Percentiles rank a stretch among this genome's conserved stretches.
Evolutionary conservation across 805 yeast species (phyloP).

Genomic region (Jamesozyma piceae): DNA sequence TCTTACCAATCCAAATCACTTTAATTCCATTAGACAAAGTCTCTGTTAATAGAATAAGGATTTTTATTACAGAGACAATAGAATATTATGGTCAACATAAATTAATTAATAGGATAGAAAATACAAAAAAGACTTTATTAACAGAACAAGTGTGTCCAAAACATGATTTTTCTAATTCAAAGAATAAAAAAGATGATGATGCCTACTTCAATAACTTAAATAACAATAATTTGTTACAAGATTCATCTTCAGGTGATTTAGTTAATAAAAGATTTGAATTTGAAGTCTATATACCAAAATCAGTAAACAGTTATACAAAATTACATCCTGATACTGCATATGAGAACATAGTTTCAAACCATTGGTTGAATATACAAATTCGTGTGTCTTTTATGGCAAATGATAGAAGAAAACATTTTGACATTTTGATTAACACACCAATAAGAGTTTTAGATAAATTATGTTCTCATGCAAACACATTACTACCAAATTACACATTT

Average conservation of each 20-base stretch:
- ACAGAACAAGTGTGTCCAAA: slow-evolving; percentile 60
- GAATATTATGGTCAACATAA: slow-evolving; percentile 75
- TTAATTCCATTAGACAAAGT: slow-evolving; percentile 80
- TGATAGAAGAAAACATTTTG: slow-evolving; percentile 74
- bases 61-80: slow-evolving; percentile 75
- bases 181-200: slow-evolving; percentile 9
- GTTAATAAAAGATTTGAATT: slow-evolving; percentile 73
- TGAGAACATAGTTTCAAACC: slow-evolving; percentile 72
- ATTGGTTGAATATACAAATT: slow-evolving; percentile 85
- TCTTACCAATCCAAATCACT: slow-evolving; percentile 72
- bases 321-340: slow-evolving; percentile 81
- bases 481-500: slow-evolving; percentile 55
- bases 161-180: slow-evolving; percentile 15
- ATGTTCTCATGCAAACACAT: slow-evolving; percentile 72
- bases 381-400: slow-evolving; percentile 55
- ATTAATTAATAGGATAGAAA: slow-evolving; percentile 84
- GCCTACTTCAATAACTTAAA: slow-evolving; percentile 28
- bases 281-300: slow-evolving; percentile 69
- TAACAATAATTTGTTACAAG: slow-evolving; percentile 31
- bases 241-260: slow-evolving; percentile 42
- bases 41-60: slow-evolving; percentile 70
- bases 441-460: slow-evolving; percentile 65
- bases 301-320: slow-evolving; percentile 43
- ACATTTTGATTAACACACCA: slow-evolving; percentile 89
- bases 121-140: slow-evolving; percentile 64